Conservation (phyloP, 306 rosid species). For the Hylodesmum podocarpum region DNA sequence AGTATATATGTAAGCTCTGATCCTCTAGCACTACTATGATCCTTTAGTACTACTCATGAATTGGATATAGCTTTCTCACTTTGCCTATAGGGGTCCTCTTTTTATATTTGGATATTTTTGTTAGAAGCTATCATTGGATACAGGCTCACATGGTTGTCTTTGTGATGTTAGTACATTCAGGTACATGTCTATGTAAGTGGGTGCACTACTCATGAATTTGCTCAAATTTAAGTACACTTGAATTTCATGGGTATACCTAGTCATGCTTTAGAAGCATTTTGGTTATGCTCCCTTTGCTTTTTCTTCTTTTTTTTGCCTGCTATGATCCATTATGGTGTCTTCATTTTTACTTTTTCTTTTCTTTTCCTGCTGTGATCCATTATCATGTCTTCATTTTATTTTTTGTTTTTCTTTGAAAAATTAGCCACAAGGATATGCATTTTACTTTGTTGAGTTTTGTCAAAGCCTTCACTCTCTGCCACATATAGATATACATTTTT, state of each 20-base stretch:
- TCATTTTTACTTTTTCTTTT: neutral
- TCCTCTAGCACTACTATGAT: neutral
- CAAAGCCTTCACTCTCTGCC: neutral
- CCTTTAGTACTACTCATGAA: neutral
- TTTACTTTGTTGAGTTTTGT: neutral
- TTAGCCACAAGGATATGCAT: neutral
- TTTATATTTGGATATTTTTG: neutral
- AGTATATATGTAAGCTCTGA: neutral
- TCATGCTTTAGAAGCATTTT: neutral
- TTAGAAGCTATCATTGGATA: neutral
- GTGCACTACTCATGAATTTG: constrained; percentile 26
- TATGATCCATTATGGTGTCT: neutral
- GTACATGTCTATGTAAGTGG: constrained; percentile 28
- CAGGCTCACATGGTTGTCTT: constrained; percentile 27
- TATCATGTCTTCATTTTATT: neutral
- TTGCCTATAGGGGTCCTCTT: constrained; percentile 3
- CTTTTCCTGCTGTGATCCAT: neutral
- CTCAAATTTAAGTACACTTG: constrained; percentile 4
- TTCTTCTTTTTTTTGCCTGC: too few species aligned
- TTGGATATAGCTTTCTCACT: neutral
- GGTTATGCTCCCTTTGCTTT: neutral
- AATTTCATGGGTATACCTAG: neutral
- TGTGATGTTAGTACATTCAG: constrained; percentile 20
- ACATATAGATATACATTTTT: neutral
- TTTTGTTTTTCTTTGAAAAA: neutral